Conservation (phyloP, 331 rosid species). For the Malus hybrid region DNA sequence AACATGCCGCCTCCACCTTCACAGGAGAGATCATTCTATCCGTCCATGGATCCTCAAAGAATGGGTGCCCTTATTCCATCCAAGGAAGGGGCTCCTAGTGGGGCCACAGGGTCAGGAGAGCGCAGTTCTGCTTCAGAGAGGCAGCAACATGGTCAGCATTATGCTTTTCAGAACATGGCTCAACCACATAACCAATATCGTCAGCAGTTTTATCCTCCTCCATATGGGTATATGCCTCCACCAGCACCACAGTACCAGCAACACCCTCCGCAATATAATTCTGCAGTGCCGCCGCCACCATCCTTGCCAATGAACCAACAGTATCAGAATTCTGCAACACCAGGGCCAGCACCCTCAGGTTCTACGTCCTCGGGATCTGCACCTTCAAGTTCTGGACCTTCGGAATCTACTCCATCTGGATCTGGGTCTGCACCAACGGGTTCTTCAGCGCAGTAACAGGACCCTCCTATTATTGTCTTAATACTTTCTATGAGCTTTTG, state of each 20-base stretch:
- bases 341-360: constrained; percentile 35
- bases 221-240: constrained; percentile 61
- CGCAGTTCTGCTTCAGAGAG: constrained; percentile 47
- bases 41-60: constrained; percentile 98
- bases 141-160: constrained; percentile 56
- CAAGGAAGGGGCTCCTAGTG: constrained; percentile 61
- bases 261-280: constrained; percentile 53
- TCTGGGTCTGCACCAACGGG: constrained; percentile 3
- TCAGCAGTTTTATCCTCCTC: constrained; percentile 81
- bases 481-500: not conserved
- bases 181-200: constrained; percentile 71
- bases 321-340: constrained; percentile 47
- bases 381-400: constrained; percentile 12
- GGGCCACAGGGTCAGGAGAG: constrained; percentile 54
- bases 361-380: constrained; percentile 33
- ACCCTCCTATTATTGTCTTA: constrained; percentile 1
- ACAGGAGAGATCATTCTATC: constrained; percentile 72
- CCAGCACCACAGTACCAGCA: constrained; percentile 61
- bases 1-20: constrained; percentile 70
- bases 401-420: constrained; percentile 12
- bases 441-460: constrained; percentile 27
- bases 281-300: constrained; percentile 35
- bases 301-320: constrained; percentile 41
- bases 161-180: constrained; percentile 53
- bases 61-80: constrained; percentile 78